Base-by-base conservation (phyloP, 202 grass and related monocot genomes). In the Schoenoplectus triqueter region DNA sequence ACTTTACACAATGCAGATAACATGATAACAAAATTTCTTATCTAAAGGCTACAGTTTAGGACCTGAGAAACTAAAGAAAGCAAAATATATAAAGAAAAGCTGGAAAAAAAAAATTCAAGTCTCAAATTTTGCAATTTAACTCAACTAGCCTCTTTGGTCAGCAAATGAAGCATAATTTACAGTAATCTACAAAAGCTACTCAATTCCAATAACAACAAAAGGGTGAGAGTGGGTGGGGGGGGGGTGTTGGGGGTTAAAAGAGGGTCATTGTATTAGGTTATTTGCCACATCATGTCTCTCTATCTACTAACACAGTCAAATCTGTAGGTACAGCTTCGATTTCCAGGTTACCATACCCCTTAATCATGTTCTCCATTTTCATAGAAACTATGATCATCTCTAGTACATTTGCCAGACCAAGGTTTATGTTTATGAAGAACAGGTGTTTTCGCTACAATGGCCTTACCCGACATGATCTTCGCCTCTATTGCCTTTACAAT, bases 381-480 rank as follows among this genome's bases (percentile, higher is more conserved):
- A 61, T 78, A 89, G 31, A 81, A 45, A 79, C 55, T 61, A 13
- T 41, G 55, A 79, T 61, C 75, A 45, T 79, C 70, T 74, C 45
- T 52, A 51, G 70, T 79, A 60, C 13, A 18, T 57, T 44, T 7
- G 1, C 75, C 54, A 17, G 55, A 45, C 14, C 42, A 10, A 1
- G 14, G 15, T 79, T 42, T 79, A 55, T 31, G 15, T 15, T 79
- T 79, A 44, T 61, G 72, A 41, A 85, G 48, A 82, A 52, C 82
- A 85, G 90, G 81, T 21, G 91, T 61, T 73, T 77, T 91, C 73
- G 92, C 74, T 80, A 94, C 88, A 64, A 80, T 91, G 80, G 92
- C 94, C 10, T 84, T 90, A 70, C 91, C 91, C 57, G 91, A 94
- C 88, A 86, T 92, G 72, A 97, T 97, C 86, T 88, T 97, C 22